Base-by-base conservation (phyloP, 2,329 filamentous ascomycete species). In the Scleromitrula shiraiana region DNA sequence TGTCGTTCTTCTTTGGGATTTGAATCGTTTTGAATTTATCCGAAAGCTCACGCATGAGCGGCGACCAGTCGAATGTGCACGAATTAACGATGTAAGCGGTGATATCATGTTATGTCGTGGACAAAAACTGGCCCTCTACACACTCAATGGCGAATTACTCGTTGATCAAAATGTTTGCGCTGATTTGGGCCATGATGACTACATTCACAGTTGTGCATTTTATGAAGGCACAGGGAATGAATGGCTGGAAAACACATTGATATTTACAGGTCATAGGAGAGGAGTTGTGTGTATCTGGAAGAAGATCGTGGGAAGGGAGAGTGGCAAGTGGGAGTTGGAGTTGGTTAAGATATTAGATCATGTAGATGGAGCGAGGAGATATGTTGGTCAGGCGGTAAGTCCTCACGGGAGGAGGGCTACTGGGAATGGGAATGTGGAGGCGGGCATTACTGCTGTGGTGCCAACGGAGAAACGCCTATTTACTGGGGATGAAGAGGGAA, bases 171-270 rank as follows among this genome's bases (percentile, higher is more conserved):
- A 85, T 29, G 78, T 95, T 0, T 93, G 88, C 58, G 75, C 79
- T 15, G 68, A 71, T 4, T 9, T 41, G 8, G 45, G 45, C 26
- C 71, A 75, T 8, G 86, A 91, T 20, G 91, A 96, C 61, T 81
- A 76, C 27, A 81, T 96, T 2, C 75, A 87, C 41, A 82, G 84
- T 1, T 93, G 89, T 54, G 87, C 90, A 2, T 95, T 95, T 65
- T 97, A 97, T 67, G 90, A 97, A 64, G 91, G 91, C 0, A 91
- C 82, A 0, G 85, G 83, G 2, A 93, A 89, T 58, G 93, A 97
- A 67, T 97, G 90, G 88, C 73, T 95, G 3, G 88, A 94, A 67
- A 83, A 84, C 46, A 83, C 84, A 52, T 72, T 98, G 36, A 71
- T 97, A 30, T 90, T 98, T 55, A 97, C 91, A 0, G 93, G 93